These are phyloP conservation scores for Colletotrichum sublineola DNA, from an alignment of 2,329 filamentous ascomycete genomes.

Conservation along the genomic window DNA sequence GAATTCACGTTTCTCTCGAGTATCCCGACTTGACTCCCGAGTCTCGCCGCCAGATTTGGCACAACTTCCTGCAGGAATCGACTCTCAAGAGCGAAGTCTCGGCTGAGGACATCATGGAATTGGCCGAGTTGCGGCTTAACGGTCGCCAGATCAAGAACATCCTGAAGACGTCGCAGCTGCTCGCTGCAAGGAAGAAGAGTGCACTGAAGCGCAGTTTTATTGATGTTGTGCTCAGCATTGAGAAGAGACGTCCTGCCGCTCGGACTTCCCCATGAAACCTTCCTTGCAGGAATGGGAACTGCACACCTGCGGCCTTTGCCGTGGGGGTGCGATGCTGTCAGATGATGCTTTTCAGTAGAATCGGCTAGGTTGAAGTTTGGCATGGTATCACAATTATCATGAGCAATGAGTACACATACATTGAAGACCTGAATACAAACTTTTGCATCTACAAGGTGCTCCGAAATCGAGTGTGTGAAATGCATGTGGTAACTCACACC, in stretches of 20 bases:
- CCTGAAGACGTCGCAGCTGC: constrained; percentile 56
- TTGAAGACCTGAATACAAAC: accelerated
- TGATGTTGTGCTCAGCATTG: constrained; percentile 37
- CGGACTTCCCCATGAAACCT: background rate
- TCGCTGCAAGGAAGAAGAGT: constrained; percentile 60
- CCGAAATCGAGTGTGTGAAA: background rate
- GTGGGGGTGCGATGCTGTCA: background rate
- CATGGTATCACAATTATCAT: background rate
- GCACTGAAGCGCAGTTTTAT: constrained; percentile 40
- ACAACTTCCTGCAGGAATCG: constrained; percentile 55
- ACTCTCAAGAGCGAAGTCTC: constrained; percentile 47
- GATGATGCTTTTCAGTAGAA: background rate
- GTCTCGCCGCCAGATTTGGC: constrained; percentile 56
- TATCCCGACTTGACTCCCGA: constrained; percentile 57
- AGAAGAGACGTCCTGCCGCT: constrained; percentile 31
- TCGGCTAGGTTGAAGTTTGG: background rate
- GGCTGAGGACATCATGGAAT: constrained; percentile 48
- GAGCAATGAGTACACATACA: background rate
- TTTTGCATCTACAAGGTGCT: background rate
- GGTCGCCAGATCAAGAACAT: constrained; percentile 64
- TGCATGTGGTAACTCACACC: background rate
- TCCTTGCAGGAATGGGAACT: no score
- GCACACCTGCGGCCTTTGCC: background rate
- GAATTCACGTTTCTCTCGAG: constrained; percentile 63
- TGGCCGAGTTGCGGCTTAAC: constrained; percentile 58